Evolutionary conservation across 2,329 filamentous ascomycete genomes (phyloP).

Genomic region (Chalaropsis ovoidea): DNA sequence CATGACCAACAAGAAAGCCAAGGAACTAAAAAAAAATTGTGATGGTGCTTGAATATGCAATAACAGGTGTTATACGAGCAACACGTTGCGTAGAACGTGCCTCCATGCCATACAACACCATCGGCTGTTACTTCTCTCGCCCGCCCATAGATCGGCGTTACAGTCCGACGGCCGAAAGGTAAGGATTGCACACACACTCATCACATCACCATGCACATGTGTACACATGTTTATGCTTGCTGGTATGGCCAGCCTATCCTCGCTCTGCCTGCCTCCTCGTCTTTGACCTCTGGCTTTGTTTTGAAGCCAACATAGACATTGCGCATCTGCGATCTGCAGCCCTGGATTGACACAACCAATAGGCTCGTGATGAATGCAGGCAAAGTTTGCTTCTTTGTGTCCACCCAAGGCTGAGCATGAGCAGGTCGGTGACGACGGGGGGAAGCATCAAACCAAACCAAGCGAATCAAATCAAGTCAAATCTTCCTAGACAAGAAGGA

Average conservation of each 20-base stretch:
- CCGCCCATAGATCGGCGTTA: background rate
- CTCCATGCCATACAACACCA: background rate
- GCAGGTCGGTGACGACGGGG: background rate
- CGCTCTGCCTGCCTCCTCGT: background rate
- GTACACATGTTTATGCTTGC: background rate
- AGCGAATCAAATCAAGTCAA: background rate
- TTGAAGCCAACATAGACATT: background rate
- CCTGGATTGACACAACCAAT: no score
- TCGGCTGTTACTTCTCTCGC: no score
- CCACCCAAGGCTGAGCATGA: background rate
- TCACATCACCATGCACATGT: no score
- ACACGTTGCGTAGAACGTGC: background rate
- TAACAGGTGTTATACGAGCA: background rate
- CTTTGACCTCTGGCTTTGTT: background rate
- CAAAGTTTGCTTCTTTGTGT: background rate
- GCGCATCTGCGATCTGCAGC: background rate
- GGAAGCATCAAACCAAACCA: background rate
- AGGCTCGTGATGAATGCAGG: no score
- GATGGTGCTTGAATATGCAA: conserved; percentile 1
- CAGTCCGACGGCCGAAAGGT: background rate
- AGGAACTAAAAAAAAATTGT: background rate
- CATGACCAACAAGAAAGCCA: background rate
- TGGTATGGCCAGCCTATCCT: background rate
- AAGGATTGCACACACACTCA: background rate
- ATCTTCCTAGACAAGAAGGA: background rate